Conservation (phyloP, 345 rosid genomes). For the Brassica incana region DNA sequence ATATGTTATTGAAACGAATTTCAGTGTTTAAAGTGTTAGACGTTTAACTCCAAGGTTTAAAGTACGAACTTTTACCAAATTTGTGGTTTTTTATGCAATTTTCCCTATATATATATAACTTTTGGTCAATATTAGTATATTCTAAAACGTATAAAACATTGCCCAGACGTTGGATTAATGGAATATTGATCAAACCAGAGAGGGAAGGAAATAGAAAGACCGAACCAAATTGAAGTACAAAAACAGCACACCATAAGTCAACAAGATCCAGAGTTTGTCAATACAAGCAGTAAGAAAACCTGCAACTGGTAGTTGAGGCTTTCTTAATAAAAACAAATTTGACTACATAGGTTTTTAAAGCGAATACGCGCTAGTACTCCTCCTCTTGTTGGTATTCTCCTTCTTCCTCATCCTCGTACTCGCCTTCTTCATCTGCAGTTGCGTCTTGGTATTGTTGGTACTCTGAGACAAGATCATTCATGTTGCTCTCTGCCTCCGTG, state of each 20-base stretch:
- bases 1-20: no score
- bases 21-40: no score
- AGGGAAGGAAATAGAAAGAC: background rate
- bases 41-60: no score
- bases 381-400: conserved; percentile 28
- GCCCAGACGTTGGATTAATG: background rate
- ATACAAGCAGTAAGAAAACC: conserved; percentile 23
- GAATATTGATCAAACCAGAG: conserved; percentile 1
- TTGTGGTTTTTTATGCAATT: no score
- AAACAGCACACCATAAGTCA: conserved; percentile 9
- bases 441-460: conserved; percentile 93
- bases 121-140: no score
- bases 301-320: conserved; percentile 34
- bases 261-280: conserved; percentile 6
- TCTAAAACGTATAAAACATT: background rate
- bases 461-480: conserved; percentile 89
- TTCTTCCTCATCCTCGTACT: conserved; percentile 60
- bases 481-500: conserved; percentile 88
- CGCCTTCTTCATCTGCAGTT: conserved; percentile 58
- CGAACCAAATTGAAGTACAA: conserved; percentile 12
- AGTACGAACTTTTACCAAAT: no score
- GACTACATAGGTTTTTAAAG: background rate
- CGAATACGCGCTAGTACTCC: conserved; percentile 35
- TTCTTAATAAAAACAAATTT: background rate
- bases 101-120: no score